Evolutionary conservation across 2,329 filamentous ascomycete genomes (phyloP), one percentile per base, ranked within the genome.

Genomic region (Penicillium oxalicum): DNA sequence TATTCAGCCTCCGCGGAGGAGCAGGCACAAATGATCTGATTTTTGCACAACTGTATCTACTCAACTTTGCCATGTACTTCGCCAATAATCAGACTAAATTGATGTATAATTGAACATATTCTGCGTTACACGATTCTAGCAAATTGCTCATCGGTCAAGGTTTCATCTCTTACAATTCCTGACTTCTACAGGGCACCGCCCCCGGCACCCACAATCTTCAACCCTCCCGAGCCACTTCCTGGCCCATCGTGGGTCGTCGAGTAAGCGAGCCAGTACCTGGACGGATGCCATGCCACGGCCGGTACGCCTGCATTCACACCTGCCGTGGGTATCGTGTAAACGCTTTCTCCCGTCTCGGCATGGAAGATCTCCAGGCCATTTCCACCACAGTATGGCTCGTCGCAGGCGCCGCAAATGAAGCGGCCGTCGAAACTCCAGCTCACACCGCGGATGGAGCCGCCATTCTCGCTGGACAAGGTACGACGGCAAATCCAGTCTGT

Each of bases 381-480:
- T 1, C 69, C 70, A 39, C 68, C 69, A 40, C 69, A 68, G 29
- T 68, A 71, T 7, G 62, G 61, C 58, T 77, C 74, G 50, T 77
- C 74, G 47, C 72, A 74, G 12, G 73, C 72, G 12, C 73, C 73
- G 33, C 72, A 71, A 18, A 77, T 61, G 54, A 73, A 77, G 26
- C 74, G 65, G 1, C 74, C 74, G 52, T 77, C 74, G 56, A 74
- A 77, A 52, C 73, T 76, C 70, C 74, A 77, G 56, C 72, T 74
- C 7, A 77, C 66, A 24, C 72, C 73, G 28, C 70, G 70, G 27
- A 77, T 69, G 2, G 70, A 70, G 5, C 74, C 74, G 26, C 70
- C 70, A 36, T 69, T 70, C 35, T 64, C 60, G 39, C 70, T 74
- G 1, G 72, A 72, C 7, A 76, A 59, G 0, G 74, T 76, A 35